Evolutionary conservation across 2,329 filamentous ascomycete genomes (phyloP), one percentile per base, ranked within the genome.

Genomic region (Blumeriella jaapii): DNA sequence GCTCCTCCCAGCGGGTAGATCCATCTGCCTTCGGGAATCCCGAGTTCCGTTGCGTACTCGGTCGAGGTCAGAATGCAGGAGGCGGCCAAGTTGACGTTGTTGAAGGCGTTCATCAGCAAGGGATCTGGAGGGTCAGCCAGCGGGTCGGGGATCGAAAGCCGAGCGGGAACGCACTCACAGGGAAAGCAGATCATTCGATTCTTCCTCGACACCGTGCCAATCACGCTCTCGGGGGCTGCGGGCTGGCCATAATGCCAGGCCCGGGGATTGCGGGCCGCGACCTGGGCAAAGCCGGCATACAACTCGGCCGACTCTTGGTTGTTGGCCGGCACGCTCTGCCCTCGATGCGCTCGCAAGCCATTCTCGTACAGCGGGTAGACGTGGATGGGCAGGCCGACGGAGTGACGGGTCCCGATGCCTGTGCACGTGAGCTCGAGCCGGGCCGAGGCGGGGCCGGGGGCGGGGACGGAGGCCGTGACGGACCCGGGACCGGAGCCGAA

Each of bases 31-130:
- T 65, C 48, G 0, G 70, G 63, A 8, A 81, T 64, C 0, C 67
- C 66, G 2, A 81, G 57, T 27, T 66, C 54, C 26, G 53, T 55
- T 0, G 78, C 77, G 48, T 64, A 60, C 1, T 69, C 61, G 0
- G 61, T 63, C 0, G 71, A 72, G 0, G 76, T 81, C 3, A 82
- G 39, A 11, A 82, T 61, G 38, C 68, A 66, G 6, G 75, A 72
- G 0, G 64, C 70, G 2, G 75, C 68, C 10, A 81, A 58, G 40
- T 82, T 81, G 22, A 82, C 67, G 2, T 65, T 76, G 45, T 81
- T 82, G 57, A 80, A 81, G 0, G 77, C 76, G 48, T 82, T 82
- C 76, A 81, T 80, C 7, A 80, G 55, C 0, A 82, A 58, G 0
- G 75, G 74, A 55, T 81, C 74, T 80, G 30, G 2, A 1, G 4